Evolutionary conservation across 441 rosid species (phyloP).

Genomic region (Eutrema salsugineum): DNA sequence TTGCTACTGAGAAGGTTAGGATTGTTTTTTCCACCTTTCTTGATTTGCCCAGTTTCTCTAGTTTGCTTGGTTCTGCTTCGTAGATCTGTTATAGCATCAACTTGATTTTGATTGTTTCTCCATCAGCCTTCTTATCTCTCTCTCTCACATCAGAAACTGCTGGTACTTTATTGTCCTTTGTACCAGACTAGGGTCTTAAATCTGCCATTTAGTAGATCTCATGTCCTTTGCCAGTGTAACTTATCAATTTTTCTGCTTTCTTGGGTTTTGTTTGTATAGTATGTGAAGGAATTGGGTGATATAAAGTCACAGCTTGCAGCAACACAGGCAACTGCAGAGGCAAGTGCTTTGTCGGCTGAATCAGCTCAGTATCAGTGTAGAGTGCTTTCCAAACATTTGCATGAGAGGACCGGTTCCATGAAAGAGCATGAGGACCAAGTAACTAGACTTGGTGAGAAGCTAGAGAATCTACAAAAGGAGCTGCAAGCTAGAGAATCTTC

Average conservation of each 20-base stretch:
- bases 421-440: slow-evolving; percentile 77
- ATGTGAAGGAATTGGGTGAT: slow-evolving; percentile 56
- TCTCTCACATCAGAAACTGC: not conserved
- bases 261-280: slow-evolving; percentile 33
- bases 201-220: not conserved
- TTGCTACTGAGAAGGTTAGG: slow-evolving; percentile 74
- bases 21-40: not conserved
- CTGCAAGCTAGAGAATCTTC: slow-evolving; percentile 74
- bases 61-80: not conserved
- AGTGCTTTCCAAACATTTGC: slow-evolving; percentile 56
- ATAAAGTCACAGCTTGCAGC: slow-evolving; percentile 62
- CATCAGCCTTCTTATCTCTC: not conserved
- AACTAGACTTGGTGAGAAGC: slow-evolving; percentile 54
- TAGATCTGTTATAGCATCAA: not conserved
- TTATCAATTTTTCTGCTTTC: not conserved
- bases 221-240: not conserved
- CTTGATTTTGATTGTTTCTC: not conserved
- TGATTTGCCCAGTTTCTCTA: not conserved
- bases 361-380: slow-evolving; percentile 71
- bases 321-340: slow-evolving; percentile 74
- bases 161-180: not conserved
- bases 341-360: slow-evolving; percentile 77
- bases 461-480: slow-evolving; percentile 65
- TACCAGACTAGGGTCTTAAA: not conserved
- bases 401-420: slow-evolving; percentile 56